These are phyloP conservation scores for Peterozyma toletana DNA, from an alignment of 805 yeast species.

Conservation along the genomic window DNA sequence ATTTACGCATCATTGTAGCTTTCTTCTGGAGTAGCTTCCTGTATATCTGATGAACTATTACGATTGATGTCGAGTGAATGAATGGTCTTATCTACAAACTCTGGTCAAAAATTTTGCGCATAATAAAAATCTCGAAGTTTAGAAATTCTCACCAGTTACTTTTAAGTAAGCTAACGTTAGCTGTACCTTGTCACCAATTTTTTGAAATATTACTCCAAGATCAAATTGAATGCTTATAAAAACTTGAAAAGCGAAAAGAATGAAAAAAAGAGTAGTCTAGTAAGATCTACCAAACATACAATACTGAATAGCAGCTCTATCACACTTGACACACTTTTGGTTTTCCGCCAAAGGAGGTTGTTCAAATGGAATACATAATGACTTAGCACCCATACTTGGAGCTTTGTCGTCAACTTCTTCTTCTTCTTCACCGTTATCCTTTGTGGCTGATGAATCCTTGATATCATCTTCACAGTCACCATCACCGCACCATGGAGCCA, in stretches of 20 bases:
- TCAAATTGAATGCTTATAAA: neutral
- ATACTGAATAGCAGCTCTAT: conserved; percentile 65
- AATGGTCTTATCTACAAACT: no score
- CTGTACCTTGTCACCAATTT: no score
- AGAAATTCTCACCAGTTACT: no score
- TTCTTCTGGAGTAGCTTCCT: no score
- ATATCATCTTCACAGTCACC: conserved; percentile 94
- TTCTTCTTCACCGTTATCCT: conserved; percentile 68
- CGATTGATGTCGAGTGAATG: no score
- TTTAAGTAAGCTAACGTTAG: no score
- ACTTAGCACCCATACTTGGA: conserved; percentile 99
- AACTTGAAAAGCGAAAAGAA: neutral
- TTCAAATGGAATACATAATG: conserved; percentile 91
- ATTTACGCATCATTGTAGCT: no score
- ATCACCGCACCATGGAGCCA: conserved; percentile 97
- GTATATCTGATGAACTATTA: no score
- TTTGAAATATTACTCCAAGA: no score
- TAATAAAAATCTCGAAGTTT: no score
- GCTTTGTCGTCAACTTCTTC: conserved; percentile 91
- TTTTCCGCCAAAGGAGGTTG: conserved; percentile 79
- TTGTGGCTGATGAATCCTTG: conserved; percentile 79
- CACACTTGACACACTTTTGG: conserved; percentile 86
- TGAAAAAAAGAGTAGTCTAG: conserved; percentile 24
- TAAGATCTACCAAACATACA: conserved; percentile 98
- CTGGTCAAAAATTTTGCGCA: no score